Conservation (phyloP, 108 stramenopile genomes). For the Fistulifera solaris region DNA sequence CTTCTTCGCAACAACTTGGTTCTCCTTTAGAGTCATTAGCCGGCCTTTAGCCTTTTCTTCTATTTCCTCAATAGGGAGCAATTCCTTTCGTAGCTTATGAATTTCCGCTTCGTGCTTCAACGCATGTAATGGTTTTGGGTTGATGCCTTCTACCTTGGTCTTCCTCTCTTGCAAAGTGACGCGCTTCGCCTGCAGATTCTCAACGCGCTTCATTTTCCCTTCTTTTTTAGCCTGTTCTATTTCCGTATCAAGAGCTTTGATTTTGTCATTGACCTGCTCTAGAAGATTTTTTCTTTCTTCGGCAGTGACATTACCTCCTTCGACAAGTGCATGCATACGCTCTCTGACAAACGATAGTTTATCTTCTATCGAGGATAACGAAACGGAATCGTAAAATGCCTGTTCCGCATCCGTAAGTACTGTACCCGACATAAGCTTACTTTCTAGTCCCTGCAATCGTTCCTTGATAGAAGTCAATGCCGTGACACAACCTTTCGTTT, state of each 20-base stretch:
- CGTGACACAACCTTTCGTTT: conserved; percentile 63
- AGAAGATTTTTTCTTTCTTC: conserved; percentile 40
- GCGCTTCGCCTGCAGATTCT: conserved; percentile 23
- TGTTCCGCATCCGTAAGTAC: conserved; percentile 68
- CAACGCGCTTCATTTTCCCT: conserved; percentile 49
- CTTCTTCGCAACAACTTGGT: conserved; percentile 52
- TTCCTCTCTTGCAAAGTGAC: conserved; percentile 52
- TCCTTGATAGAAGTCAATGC: conserved; percentile 44
- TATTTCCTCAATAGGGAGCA: conserved; percentile 47
- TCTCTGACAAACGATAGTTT: conserved; percentile 51
- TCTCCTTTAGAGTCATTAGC: conserved; percentile 62
- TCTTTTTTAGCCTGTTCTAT: conserved; percentile 37
- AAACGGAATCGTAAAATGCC: conserved; percentile 68
- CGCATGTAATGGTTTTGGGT: conserved; percentile 30
- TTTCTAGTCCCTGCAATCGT: conserved; percentile 42
- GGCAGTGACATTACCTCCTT: conserved; percentile 49
- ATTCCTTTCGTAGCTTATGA: conserved; percentile 38
- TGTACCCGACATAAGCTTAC: conserved; percentile 72
- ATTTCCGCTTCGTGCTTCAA: conserved; percentile 60
- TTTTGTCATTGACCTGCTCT: conserved; percentile 54
- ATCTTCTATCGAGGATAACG: conserved; percentile 42
- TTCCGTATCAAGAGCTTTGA: conserved; percentile 40
- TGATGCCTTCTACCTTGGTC: conserved; percentile 28
- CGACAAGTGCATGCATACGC: conserved; percentile 59
- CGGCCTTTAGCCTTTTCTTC: conserved; percentile 57